phyloP scores from a whole-genome alignment of 2,329 filamentous ascomycete genomes.

The Beauveria pseudobassiana region DNA sequence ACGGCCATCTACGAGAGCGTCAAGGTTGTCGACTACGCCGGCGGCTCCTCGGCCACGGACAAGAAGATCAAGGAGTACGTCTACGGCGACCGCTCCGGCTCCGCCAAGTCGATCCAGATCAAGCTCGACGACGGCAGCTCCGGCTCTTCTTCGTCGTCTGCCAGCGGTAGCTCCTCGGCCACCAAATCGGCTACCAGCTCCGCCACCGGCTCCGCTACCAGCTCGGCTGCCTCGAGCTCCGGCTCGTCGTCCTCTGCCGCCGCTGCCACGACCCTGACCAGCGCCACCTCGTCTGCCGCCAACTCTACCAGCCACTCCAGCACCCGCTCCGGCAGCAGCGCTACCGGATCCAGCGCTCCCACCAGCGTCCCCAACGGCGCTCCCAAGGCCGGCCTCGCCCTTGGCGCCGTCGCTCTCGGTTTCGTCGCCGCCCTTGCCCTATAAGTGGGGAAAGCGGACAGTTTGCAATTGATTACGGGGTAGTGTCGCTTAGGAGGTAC shows the following conservation, averaged over 20 bases:
- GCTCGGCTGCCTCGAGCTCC: conserved; percentile 6
- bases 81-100: conserved; percentile 42
- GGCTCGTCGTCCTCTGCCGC: conserved; percentile 9
- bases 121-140: conserved; percentile 20
- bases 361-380: conserved; percentile 20
- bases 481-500: not conserved
- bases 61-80: conserved; percentile 42
- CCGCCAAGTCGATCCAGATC: conserved; percentile 44
- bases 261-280: conserved; percentile 15
- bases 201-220: conserved; percentile 11
- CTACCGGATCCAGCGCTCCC: conserved; percentile 12
- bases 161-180: conserved; percentile 17
- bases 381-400: conserved; percentile 17
- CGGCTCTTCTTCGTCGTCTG: conserved; percentile 20
- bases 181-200: conserved; percentile 1
- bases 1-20: conserved; percentile 50
- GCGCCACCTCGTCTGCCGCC: conserved; percentile 17
- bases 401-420: conserved; percentile 20
- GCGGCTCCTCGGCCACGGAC: conserved; percentile 33
- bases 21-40: conserved; percentile 46
- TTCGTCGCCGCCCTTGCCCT: conserved; percentile 24
- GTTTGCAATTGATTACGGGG: not conserved
- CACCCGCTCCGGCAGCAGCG: conserved; percentile 13
- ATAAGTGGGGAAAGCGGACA: conserved; percentile 8
- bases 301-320: conserved; percentile 18